Evolutionary conservation across 805 yeast genomes (phyloP).

Genomic region (Kazachstania africana): DNA sequence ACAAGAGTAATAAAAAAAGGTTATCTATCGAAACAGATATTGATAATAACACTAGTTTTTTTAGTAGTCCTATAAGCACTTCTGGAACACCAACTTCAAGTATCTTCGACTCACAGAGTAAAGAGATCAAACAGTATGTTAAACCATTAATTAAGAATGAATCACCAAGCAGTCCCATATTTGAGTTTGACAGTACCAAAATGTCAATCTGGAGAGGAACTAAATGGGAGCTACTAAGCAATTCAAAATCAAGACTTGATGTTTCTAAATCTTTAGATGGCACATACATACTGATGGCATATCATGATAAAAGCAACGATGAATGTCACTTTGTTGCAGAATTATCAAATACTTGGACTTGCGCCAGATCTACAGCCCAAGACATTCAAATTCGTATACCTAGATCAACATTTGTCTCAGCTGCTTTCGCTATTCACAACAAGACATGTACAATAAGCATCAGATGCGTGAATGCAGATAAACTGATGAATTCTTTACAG

Average conservation of each 20-base stretch:
- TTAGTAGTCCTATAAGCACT: too few species aligned
- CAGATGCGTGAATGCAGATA: slow-evolving; percentile 14
- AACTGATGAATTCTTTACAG: slow-evolving; percentile 11
- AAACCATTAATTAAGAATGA: background rate
- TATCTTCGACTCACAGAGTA: too few species aligned
- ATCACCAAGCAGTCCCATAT: background rate
- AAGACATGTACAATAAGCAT: slow-evolving; percentile 10
- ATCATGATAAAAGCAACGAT: slow-evolving; percentile 4
- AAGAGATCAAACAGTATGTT: too few species aligned
- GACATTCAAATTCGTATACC: slow-evolving; percentile 22
- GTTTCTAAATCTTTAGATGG: slow-evolving; percentile 5
- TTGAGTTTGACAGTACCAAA: slow-evolving; percentile 8
- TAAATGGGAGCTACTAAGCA: slow-evolving; percentile 14
- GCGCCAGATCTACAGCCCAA: slow-evolving; percentile 20
- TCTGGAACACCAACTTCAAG: too few species aligned
- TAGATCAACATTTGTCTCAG: too few species aligned
- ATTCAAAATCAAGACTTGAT: slow-evolving; percentile 3
- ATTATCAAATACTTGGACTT: slow-evolving; percentile 14
- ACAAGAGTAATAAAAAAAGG: slow-evolving; percentile 11
- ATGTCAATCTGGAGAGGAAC: slow-evolving; percentile 17
- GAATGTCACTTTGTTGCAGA: slow-evolving; percentile 9
- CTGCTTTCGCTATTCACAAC: slow-evolving; percentile 4
- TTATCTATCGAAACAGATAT: too few species aligned
- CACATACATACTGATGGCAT: slow-evolving; percentile 6
- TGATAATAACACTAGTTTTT: too few species aligned